These are phyloP conservation scores for Starmera dryadoides DNA, from an alignment of 805 yeast genomes.

Conservation along the genomic window DNA sequence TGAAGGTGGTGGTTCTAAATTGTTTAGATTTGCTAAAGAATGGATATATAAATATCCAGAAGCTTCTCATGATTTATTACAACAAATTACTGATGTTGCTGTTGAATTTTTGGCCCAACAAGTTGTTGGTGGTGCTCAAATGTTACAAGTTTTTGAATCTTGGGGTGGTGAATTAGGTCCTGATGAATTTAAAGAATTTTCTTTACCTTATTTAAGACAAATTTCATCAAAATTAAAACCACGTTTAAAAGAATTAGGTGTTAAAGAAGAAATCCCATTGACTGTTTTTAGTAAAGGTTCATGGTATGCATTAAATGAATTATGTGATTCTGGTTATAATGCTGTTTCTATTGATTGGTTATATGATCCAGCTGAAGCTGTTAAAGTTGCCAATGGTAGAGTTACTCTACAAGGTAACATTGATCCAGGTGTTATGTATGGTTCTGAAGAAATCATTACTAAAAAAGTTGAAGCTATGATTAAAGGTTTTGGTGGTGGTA, in stretches of 20 bases:
- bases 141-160: conserved; percentile 93
- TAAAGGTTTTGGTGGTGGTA: conserved; percentile 88
- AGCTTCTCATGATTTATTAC: conserved; percentile 62
- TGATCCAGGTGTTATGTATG: conserved; percentile 94
- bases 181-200: conserved; percentile 77
- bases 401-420: conserved; percentile 89
- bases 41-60: conserved; percentile 84
- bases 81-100: conserved; percentile 79
- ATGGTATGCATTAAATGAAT: conserved; percentile 88
- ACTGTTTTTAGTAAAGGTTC: conserved; percentile 94
- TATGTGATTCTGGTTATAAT: conserved; percentile 77
- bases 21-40: conserved; percentile 85
- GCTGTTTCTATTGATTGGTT: conserved; percentile 93
- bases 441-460: conserved; percentile 74
- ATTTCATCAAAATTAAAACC: conserved; percentile 62
- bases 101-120: conserved; percentile 90
- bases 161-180: conserved; percentile 98
- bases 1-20: conserved; percentile 93
- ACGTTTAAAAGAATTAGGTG: conserved; percentile 65
- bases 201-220: conserved; percentile 79
- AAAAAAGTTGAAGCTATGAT: conserved; percentile 84
- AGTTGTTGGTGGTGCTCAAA: conserved; percentile 96
- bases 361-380: conserved; percentile 80
- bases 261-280: conserved; percentile 69
- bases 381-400: conserved; percentile 62